Base-by-base conservation (phyloP, 352 stramenopile species). In the Plasmopara viticola region DNA sequence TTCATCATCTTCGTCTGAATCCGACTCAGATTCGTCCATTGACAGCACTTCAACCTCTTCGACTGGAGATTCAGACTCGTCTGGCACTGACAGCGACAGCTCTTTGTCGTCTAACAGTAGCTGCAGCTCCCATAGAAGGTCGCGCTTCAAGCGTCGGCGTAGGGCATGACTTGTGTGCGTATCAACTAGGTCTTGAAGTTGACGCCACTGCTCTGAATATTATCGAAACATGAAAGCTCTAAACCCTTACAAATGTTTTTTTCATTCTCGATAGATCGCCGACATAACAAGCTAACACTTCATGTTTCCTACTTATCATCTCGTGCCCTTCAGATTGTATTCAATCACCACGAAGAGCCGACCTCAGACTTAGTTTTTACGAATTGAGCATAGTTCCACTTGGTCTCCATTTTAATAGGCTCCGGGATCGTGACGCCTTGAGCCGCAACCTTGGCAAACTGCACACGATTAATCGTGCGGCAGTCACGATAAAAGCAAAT, bases 401-500 rank as follows among this genome's bases (percentile, higher is more conserved):
- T 94, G 35, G 94, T 98, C 62, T 97, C 87, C 46, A 99, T 74
- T 65, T 97, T 90, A 56, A 97, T 95, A 0, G 97, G 95, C 48
- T 98, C 95, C 50, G 73, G 92, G 53, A 99, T 88, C 34, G 78
- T 70, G 29, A 94, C 82, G 44, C 89, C 94, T 18, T 87, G 66
- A 6, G 72, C 75, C 15, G 84, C 95, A 8, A 97, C 94, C 74
- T 98, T 98, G 57, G 94, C 94, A 62, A 99, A 97, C 66, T 98
- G 93, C 51, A 99, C 97, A 49, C 90, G 85, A 74, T 98, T 98
- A 57, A 98, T 97, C 43, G 95, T 97, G 47, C 97, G 87, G 84
- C 95, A 98, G 77, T 99, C 97, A 61, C 97, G 92, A 83, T 98
- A 99, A 70, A 97, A 98, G 53, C 98, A 94, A 41, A 99, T 90